These are phyloP conservation scores for Xylaria sp. DNA, from an alignment of 2,329 filamentous ascomycete species.

Conservation along the genomic window DNA sequence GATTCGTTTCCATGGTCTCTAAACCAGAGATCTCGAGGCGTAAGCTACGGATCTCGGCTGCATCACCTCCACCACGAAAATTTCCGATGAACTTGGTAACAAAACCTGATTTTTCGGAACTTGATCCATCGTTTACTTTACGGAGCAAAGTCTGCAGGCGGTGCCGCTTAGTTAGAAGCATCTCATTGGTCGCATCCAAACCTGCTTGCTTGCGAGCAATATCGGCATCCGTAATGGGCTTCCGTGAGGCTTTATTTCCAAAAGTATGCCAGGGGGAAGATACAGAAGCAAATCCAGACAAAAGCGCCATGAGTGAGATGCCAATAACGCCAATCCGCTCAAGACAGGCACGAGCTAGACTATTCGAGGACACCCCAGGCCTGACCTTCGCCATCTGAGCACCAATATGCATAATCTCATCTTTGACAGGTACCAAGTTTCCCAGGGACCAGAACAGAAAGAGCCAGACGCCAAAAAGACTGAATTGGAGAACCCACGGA, in stretches of 20 bases:
- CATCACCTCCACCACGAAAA: conserved; percentile 72
- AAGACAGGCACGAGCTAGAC: conserved; percentile 65
- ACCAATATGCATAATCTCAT: conserved; percentile 57
- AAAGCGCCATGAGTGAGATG: conserved; percentile 84
- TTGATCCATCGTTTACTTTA: conserved; percentile 59
- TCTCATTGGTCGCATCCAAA: conserved; percentile 80
- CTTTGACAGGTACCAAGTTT: conserved; percentile 64
- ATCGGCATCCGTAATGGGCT: conserved; percentile 77
- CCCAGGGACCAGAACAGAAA: conserved; percentile 81
- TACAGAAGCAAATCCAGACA: conserved; percentile 92
- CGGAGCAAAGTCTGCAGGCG: conserved; percentile 76
- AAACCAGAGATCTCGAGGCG: conserved; percentile 82
- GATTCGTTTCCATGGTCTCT: conserved; percentile 79
- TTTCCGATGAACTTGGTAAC: conserved; percentile 79
- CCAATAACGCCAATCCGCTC: conserved; percentile 85
- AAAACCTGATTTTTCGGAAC: conserved; percentile 66
- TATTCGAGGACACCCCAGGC: conserved; percentile 53
- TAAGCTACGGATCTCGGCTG: conserved; percentile 69
- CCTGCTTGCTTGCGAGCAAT: conserved; percentile 82
- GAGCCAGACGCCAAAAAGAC: conserved; percentile 76
- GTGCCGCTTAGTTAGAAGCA: conserved; percentile 80
- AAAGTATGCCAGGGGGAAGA: conserved; percentile 89
- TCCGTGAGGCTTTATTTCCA: conserved; percentile 66
- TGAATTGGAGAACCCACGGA: conserved; percentile 72
- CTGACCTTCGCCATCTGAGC: conserved; percentile 53